Percentiles rank a stretch among this genome's conserved stretches.
Conservation (phyloP, 495 filamentous ascomycete genomes). For the Trichoderma orchidacearum region DNA sequence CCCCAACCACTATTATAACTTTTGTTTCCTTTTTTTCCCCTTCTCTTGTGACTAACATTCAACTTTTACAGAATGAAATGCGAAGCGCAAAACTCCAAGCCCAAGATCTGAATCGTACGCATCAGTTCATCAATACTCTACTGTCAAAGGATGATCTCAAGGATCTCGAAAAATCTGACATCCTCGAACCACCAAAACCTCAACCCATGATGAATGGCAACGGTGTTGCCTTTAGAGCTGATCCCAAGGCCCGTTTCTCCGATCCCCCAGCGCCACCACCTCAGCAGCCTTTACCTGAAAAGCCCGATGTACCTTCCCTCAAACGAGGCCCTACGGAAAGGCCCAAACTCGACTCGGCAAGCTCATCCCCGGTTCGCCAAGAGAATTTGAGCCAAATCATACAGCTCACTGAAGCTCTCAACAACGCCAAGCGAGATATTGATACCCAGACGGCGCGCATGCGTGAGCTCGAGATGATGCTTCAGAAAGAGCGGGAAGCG, state of each 20-base stretch:
- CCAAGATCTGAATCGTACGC: conserved; percentile 67
- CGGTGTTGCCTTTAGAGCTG: conserved; percentile 31
- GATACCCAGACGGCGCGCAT: conserved; percentile 65
- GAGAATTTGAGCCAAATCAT: conserved; percentile 60
- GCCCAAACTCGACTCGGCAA: conserved; percentile 39
- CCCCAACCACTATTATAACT: not conserved
- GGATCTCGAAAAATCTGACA: conserved; percentile 38
- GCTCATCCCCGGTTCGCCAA: conserved; percentile 44
- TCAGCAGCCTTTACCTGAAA: conserved; percentile 80
- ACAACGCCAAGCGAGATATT: conserved; percentile 66
- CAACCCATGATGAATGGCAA: conserved; percentile 24
- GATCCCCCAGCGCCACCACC: conserved; percentile 87
- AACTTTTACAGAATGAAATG: conserved; percentile 57
- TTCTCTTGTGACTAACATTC: conserved; percentile 3
- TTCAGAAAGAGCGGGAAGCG: conserved; percentile 67
- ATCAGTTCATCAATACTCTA: conserved; percentile 64
- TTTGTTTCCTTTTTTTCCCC: not conserved
- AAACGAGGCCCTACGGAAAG: conserved; percentile 67
- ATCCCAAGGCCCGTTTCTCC: conserved; percentile 62
- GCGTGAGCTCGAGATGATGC: conserved; percentile 64
- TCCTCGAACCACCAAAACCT: conserved; percentile 25
- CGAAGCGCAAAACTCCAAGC: conserved; percentile 76
- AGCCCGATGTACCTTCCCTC: conserved; percentile 61
- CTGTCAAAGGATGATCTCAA: conserved; percentile 60
- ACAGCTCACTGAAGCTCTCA: conserved; percentile 68